Base-by-base conservation (phyloP, 768 basidiomycete species). In the Boletus subcaerulescens region DNA sequence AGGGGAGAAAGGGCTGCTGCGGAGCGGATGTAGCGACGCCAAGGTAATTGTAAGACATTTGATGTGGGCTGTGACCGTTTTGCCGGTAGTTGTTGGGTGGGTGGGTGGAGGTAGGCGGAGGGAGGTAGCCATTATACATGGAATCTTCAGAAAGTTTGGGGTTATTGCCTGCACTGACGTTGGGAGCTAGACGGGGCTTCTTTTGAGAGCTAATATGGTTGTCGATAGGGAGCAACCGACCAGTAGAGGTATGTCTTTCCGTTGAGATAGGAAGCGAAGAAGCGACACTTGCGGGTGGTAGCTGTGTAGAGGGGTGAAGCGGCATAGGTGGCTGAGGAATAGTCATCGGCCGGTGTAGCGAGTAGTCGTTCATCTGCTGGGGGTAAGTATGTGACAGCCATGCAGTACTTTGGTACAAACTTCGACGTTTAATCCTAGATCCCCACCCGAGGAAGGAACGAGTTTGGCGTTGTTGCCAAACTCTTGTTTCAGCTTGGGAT, bases 321-420 rank as follows among this genome's bases (percentile, higher is more conserved):
- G 70, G 65, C 57, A 73, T 67, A 3, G 69, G 69, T 29, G 69
- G 69, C 12, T 69, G 71, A 29, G 71, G 71, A 43, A 71, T 71
- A 9, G 67, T 52, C 65, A 71, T 67, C 0, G 69, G 65, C 32
- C 71, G 60, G 38, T 72, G 71, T 17, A 53, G 50, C 8, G 60
- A 45, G 35, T 70, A 73, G 24, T 72, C 70, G 47, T 44, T 59
- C 52, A 67, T 55, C 71, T 71, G 55, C 10, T 18, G 39, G 7
- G 39, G 7, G 26, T 64, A n/a, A 65, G 55, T 22, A n/a, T 11
- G 20, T 17, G 39, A 11, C 17, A 42, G n/a, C 3, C 1, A 7
- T 22, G 41, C 5, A 22, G 33, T 22, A 24, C 13, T 1, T 48
- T 22, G 47, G 44, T 5, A 65, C 71, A 20, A 39, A 70, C 71